Evolutionary conservation across 2,329 filamentous ascomycete genomes (phyloP), one percentile per base, ranked within the genome.

Genomic region (Colletotrichum lupini): DNA sequence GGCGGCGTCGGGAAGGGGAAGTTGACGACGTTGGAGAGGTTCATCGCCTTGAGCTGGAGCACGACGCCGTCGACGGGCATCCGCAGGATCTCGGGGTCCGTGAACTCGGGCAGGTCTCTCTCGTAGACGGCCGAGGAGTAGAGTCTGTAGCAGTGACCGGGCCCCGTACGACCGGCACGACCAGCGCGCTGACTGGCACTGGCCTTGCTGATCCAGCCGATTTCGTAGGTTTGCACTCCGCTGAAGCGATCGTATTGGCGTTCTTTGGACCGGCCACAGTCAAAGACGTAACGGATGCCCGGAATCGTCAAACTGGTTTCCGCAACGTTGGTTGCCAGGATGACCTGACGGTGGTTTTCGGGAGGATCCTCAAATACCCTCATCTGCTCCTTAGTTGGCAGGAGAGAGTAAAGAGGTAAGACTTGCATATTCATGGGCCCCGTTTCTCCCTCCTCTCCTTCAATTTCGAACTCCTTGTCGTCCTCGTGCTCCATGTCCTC

Each of bases 301-400:
- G 97, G 96, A 70, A 99, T 99, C 0, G 97, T 99, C 80, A 99
- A 88, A 89, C 94, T 97, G 0, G 97, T 99, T 83, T 99, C 97
- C 0, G 97, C 97, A 57, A 99, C 95, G 82, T 99, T 99, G 56
- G 97, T 99, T 0, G 97, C 95, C 53, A 99, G 85, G 4, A 99
- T 93, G 64, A 99, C 94, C 28, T 97, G 89, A 9, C 97, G 91
- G 9, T 93, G 93, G 19, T 93, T 94, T 68, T 95, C 93, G 0
- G 96, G 95, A 0, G 94, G 90, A 0, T 92, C 88, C 75, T 98
- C 93, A 78, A 99, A 99, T 11, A 99, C 95, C 72, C 91, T 91
- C 80, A 98, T 89, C 83, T 99, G 97, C 78, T 98, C 95, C 76
- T 92, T 93, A 2, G 95, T 97, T 0, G 96, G 94, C 1, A 99